Evolutionary conservation across 2,329 filamentous ascomycete genomes (phyloP).

Genomic region (Tolypocladium inflatum): DNA sequence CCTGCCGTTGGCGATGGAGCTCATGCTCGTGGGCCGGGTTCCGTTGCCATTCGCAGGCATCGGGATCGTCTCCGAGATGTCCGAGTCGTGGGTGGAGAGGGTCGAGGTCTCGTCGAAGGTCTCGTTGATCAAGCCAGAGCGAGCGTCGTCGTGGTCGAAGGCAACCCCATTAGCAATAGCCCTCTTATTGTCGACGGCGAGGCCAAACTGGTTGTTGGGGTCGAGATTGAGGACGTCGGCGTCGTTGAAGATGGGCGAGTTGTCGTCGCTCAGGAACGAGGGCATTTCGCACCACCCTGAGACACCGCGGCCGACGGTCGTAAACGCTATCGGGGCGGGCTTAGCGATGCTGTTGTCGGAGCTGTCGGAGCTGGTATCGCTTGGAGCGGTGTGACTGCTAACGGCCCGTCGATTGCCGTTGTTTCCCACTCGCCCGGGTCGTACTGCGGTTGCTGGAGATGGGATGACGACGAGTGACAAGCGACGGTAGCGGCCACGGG

Average conservation of each 20-base stretch:
- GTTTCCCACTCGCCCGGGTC: background rate
- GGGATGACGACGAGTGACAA: background rate
- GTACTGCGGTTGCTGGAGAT: background rate
- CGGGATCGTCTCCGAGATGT: constrained; percentile 35
- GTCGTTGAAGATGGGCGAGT: constrained; percentile 30
- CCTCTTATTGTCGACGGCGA: constrained; percentile 21
- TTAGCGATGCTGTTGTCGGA: background rate
- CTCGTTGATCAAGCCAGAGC: constrained; percentile 37
- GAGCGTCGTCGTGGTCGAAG: constrained; percentile 24
- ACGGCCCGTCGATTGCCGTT: background rate
- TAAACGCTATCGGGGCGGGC: background rate
- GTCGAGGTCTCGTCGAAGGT: constrained; percentile 46
- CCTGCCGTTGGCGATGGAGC: constrained; percentile 48
- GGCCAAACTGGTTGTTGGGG: constrained; percentile 26
- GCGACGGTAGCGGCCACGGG: background rate
- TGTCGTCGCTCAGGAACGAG: constrained; percentile 42
- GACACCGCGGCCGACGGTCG: background rate
- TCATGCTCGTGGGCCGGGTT: constrained; percentile 44
- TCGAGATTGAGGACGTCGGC: constrained; percentile 35
- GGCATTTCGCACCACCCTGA: constrained; percentile 32
- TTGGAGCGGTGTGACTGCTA: background rate
- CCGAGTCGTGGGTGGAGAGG: constrained; percentile 42
- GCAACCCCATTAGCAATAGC: constrained; percentile 27
- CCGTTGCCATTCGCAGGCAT: constrained; percentile 33
- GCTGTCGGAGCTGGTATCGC: background rate